phyloP scores from a whole-genome alignment of 176 grass and related monocot genomes.

The Panicum miliaceum region DNA sequence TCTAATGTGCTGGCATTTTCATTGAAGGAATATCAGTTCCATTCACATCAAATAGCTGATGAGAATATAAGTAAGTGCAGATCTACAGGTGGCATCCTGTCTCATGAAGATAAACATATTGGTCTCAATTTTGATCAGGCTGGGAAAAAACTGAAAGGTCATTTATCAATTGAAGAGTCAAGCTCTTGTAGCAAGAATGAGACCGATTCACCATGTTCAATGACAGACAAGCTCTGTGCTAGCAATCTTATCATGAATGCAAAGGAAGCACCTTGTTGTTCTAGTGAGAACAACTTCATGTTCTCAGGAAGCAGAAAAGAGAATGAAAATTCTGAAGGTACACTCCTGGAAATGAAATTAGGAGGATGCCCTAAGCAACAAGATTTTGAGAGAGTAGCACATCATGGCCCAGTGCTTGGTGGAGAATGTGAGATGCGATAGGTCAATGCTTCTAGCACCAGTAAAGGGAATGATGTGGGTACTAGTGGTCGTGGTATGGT shows the following conservation, averaged over 20 bases:
- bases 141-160: conserved; percentile 38
- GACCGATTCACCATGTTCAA: conserved; percentile 51
- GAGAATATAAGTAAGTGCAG: conserved; percentile 35
- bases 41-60: conserved; percentile 39
- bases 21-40: conserved; percentile 51
- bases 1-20: conserved; percentile 56
- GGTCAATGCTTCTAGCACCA: conserved; percentile 28
- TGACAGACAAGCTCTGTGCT: conserved; percentile 7
- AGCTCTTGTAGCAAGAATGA: conserved; percentile 56
- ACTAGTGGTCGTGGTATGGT: conserved; percentile 20
- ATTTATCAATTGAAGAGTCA: conserved; percentile 50
- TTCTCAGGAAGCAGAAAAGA: conserved; percentile 42
- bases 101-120: conserved; percentile 37
- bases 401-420: conserved; percentile 18
- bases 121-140: conserved; percentile 48
- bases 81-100: conserved; percentile 38
- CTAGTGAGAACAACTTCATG: conserved; percentile 17
- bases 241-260: conserved; percentile 31
- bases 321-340: conserved; percentile 30
- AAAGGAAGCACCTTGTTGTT: conserved; percentile 26
- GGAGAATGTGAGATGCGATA: conserved; percentile 38
- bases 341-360: conserved; percentile 30
- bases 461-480: conserved; percentile 10
- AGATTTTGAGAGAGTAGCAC: conserved; percentile 2
- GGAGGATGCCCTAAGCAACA: conserved; percentile 27